Conservation (phyloP, 176 grass and related monocot species). For the Bothriochloa decipiens region DNA sequence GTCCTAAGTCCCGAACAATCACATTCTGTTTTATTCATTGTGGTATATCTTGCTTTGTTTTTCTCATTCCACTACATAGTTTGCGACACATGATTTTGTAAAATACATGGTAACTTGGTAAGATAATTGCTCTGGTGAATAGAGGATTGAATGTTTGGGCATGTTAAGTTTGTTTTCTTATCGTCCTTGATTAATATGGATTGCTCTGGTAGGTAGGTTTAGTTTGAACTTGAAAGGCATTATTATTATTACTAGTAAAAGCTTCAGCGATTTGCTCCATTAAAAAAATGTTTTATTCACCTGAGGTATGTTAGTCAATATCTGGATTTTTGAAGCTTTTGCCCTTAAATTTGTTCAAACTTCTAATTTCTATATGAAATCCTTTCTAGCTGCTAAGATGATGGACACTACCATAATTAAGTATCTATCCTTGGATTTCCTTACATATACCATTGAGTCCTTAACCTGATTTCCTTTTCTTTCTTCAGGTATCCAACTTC, state of each 20-base stretch:
- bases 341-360: background rate
- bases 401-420: background rate
- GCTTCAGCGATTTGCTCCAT: background rate
- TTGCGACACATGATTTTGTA: background rate
- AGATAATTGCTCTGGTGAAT: background rate
- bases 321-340: background rate
- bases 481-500: slow-evolving; percentile 83
- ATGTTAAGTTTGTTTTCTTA: background rate
- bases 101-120: slow-evolving; percentile 24
- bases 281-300: background rate
- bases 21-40: background rate
- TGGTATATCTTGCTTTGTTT: slow-evolving; percentile 11
- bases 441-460: background rate
- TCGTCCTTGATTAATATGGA: background rate
- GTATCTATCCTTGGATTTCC: slow-evolving; percentile 7
- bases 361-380: background rate
- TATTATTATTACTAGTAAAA: too few relatives aligned
- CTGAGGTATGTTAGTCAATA: background rate
- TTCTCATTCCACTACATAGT: background rate
- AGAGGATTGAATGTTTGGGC: background rate
- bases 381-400: background rate
- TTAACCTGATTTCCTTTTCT: background rate
- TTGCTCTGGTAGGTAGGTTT: background rate
- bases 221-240: background rate
- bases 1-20: background rate